These are phyloP conservation scores for Fusarium veterinarium DNA, from an alignment of 2,329 filamentous ascomycete species.

Conservation along the genomic window DNA sequence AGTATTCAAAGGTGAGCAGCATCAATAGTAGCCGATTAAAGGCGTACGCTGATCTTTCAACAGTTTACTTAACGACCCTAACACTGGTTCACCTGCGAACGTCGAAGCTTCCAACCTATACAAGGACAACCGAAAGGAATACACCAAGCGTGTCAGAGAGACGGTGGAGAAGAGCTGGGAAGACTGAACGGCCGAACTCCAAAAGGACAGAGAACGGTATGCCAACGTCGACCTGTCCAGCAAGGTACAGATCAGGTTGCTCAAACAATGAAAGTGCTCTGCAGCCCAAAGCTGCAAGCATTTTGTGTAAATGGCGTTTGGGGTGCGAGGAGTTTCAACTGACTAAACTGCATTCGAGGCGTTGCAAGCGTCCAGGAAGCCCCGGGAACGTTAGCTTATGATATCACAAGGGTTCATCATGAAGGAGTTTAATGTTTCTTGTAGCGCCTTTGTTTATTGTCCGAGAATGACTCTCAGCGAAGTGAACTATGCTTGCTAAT, in stretches of 20 bases:
- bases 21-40: background rate
- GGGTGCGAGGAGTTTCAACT: constrained; percentile 47
- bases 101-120: constrained; percentile 98
- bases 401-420: constrained; percentile 40
- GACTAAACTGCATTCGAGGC: constrained; percentile 49
- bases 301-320: constrained; percentile 47
- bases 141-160: constrained; percentile 93
- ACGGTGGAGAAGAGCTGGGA: constrained; percentile 99
- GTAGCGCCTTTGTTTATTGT: constrained; percentile 5
- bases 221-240: constrained; percentile 37
- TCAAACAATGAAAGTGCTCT: constrained; percentile 14
- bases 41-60: constrained; percentile 44
- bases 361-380: constrained; percentile 39
- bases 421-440: constrained; percentile 43
- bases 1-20: constrained; percentile 88
- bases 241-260: constrained; percentile 27
- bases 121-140: constrained; percentile 97
- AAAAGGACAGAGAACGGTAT: constrained; percentile 33
- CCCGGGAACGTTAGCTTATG: constrained; percentile 38
- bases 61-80: constrained; percentile 95
- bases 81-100: constrained; percentile 97
- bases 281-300: constrained; percentile 8
- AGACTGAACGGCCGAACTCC: constrained; percentile 64
- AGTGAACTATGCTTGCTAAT: background rate
- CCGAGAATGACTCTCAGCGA: background rate